These are phyloP conservation scores for Trypethelium eluteriae DNA, from an alignment of 495 filamentous ascomycete species.

Conservation along the genomic window DNA sequence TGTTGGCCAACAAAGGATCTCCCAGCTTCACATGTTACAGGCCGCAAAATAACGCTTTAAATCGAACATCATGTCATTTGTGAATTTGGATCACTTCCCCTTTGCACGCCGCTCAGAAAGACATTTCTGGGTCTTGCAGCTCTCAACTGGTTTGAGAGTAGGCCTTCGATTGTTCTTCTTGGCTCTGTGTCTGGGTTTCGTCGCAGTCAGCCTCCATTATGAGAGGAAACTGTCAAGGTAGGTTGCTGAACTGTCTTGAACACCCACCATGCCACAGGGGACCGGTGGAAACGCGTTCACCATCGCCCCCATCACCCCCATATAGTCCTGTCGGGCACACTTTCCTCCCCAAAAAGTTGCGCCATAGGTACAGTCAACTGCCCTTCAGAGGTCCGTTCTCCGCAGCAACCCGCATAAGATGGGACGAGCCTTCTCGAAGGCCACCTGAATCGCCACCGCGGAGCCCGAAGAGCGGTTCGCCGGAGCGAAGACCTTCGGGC, in stretches of 20 bases:
- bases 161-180: no score
- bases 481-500: background rate
- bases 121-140: background rate
- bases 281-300: background rate
- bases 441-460: background rate
- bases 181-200: no score
- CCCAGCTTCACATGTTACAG: no score
- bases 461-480: background rate
- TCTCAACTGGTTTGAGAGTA: background rate
- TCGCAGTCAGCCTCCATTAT: no score
- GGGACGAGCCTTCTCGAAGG: background rate
- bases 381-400: background rate
- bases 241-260: background rate
- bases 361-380: background rate
- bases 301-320: background rate
- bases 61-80: background rate
- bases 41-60: no score
- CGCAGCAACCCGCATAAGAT: background rate
- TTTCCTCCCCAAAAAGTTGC: background rate
- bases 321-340: conserved; percentile 7
- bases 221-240: background rate
- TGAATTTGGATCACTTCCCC: background rate
- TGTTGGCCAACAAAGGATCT: no score
- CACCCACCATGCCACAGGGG: background rate
- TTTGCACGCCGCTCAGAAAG: background rate